These are phyloP conservation scores for Xylariaceae sp. DNA, from an alignment of 2,329 filamentous ascomycete species.

Conservation along the genomic window DNA sequence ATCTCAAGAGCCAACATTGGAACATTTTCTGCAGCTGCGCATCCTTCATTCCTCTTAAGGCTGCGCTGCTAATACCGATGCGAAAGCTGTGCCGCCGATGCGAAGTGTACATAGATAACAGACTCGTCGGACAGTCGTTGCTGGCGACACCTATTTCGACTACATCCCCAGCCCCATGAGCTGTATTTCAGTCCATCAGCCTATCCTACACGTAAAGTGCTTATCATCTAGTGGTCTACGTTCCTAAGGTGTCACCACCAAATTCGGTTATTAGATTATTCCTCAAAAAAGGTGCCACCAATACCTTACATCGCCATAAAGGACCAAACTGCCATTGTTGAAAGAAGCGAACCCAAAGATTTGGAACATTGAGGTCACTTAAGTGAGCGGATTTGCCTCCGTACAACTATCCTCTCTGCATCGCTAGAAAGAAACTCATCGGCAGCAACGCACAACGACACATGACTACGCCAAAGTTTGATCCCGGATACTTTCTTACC, in stretches of 20 bases:
- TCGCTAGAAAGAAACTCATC: constrained; percentile 1
- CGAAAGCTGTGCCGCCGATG: not conserved
- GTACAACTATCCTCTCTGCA: not conserved
- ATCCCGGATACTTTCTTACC: constrained; percentile 1
- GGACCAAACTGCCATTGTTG: too few species aligned
- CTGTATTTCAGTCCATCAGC: too few species aligned
- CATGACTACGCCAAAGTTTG: not conserved
- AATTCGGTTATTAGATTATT: not conserved
- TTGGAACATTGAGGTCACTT: not conserved
- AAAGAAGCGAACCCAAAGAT: not conserved
- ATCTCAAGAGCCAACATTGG: not conserved
- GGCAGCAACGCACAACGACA: not conserved
- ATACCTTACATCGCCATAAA: constrained; percentile 1
- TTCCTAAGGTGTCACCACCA: too few species aligned
- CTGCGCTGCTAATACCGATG: not conserved
- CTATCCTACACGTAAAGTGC: too few species aligned
- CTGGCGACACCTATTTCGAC: too few species aligned
- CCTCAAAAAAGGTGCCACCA: not conserved
- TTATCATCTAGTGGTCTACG: not conserved
- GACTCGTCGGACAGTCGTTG: too few species aligned
- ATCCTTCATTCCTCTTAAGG: not conserved
- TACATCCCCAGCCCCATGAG: too few species aligned
- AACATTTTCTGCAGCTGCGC: not conserved
- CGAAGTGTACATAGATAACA: not conserved
- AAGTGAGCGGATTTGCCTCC: constrained; percentile 9